Base-by-base conservation (phyloP, 1,284 basidiomycete species). In the Cryptococcus deneoformans region DNA sequence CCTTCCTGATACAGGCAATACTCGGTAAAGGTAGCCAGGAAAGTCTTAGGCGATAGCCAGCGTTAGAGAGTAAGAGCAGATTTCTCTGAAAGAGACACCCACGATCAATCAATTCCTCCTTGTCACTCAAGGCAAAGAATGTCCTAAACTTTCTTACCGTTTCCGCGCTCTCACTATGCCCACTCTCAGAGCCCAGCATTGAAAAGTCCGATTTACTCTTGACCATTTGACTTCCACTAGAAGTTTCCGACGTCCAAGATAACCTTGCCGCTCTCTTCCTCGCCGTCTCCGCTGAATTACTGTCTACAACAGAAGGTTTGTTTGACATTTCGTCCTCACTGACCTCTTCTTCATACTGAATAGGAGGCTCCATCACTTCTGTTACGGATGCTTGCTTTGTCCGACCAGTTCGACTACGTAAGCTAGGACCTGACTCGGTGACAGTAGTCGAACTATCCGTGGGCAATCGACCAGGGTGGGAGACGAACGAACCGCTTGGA, bases 81-180 rank as follows among this genome's bases (percentile, higher is more conserved):
- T n/a, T 2, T 16, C 24, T 29, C 10, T 35, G 14, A 12, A 10
- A 44, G 48, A 50, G 52, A 7, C 12, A 83, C 89, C 72, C 72
- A 92, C 92, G 88, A 68, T 91, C 90, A 54, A 94, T 81, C 39
- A 95, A 73, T n/a, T 78, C 82, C 77, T 96, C 92, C 70, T 86
- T 89, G 59, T 91, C 89, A 59, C 89, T 87, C 59, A 94, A 86
- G 0, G 91, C 89, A 76, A 95, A 96, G 1, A 84, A 82, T 34
- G 77, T 72, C 54, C 85, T 84, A 73, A 94, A 94, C 74, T 90
- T 74, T 39, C 57, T 55, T 1, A 61, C 63, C 8, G 65, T 71
- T 50, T 74, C 71, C 24, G 58, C 54, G 20, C 69, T 68, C 45
- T 70, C 70, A n/a, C 59, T 24, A n/a, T 62, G 48, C 6, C 59